Conservation (phyloP, 257 asterid genomes). For the Salvia rosmarinus region DNA sequence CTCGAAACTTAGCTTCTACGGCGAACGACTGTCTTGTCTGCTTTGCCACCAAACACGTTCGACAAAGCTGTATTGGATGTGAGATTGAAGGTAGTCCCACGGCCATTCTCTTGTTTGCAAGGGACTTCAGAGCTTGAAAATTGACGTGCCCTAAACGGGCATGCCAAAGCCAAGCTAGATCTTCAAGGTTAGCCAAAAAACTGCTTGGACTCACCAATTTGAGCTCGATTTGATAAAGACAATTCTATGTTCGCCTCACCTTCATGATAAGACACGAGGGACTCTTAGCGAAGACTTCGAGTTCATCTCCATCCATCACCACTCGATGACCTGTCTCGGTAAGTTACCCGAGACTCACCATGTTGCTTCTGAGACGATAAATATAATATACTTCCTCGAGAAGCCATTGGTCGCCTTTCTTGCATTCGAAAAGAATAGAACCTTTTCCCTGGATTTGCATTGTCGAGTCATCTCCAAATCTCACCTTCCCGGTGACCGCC, state of each 20-base stretch:
- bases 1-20: neutral
- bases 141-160: neutral
- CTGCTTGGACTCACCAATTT: neutral
- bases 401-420: neutral
- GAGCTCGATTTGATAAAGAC: neutral
- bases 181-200: neutral
- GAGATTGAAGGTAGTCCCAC: neutral
- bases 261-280: neutral
- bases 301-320: neutral
- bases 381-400: neutral
- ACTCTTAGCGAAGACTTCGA: neutral
- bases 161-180: neutral
- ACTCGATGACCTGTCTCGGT: neutral
- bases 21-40: neutral
- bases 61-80: neutral
- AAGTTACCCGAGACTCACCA: neutral
- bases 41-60: neutral
- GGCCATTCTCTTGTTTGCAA: neutral
- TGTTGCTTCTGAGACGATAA: neutral
- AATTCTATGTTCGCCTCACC: neutral
- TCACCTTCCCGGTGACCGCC: neutral
- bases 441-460: neutral
- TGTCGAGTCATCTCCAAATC: neutral
- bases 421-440: neutral
- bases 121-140: neutral